Percentiles rank a stretch among this genome's conserved stretches.
Conservation (phyloP, 257 asterid genomes). For the Nicotiana noctiflora region DNA sequence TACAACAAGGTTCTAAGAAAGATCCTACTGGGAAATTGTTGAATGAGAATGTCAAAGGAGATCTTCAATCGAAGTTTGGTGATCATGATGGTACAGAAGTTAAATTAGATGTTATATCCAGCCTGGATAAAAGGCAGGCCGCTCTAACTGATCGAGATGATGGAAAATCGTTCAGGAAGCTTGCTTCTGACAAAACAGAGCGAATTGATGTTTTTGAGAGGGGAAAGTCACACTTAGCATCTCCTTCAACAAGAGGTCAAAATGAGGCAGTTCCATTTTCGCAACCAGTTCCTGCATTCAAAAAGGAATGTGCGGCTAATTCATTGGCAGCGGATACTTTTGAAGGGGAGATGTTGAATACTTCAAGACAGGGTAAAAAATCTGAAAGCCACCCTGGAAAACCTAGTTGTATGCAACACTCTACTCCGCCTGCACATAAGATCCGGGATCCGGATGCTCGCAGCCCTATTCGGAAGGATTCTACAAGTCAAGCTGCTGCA, state of each 20-base stretch:
- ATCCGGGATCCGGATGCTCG: constrained; percentile 59
- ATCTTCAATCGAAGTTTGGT: constrained; percentile 30
- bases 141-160: constrained; percentile 33
- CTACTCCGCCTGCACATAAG: constrained; percentile 54
- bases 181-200: constrained; percentile 27
- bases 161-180: constrained; percentile 46
- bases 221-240: constrained; percentile 62
- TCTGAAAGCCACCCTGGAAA: constrained; percentile 45
- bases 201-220: constrained; percentile 39
- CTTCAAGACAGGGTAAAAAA: constrained; percentile 47
- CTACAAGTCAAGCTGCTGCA: constrained; percentile 74
- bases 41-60: constrained; percentile 42
- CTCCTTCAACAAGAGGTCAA: constrained; percentile 62
- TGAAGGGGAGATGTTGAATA: constrained; percentile 37
- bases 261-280: constrained; percentile 34
- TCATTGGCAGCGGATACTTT: constrained; percentile 31
- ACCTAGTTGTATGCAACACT: constrained; percentile 36
- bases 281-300: constrained; percentile 46
- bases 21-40: constrained; percentile 46
- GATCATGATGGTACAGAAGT: constrained; percentile 29
- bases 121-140: constrained; percentile 45
- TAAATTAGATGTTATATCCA: constrained; percentile 24
- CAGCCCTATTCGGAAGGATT: constrained; percentile 78
- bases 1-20: constrained; percentile 44
- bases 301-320: constrained; percentile 47